Evolutionary conservation across 106 monocot genomes (phyloP), one percentile per base, ranked within the genome.

Genomic region (Xerophyta viscosa): DNA sequence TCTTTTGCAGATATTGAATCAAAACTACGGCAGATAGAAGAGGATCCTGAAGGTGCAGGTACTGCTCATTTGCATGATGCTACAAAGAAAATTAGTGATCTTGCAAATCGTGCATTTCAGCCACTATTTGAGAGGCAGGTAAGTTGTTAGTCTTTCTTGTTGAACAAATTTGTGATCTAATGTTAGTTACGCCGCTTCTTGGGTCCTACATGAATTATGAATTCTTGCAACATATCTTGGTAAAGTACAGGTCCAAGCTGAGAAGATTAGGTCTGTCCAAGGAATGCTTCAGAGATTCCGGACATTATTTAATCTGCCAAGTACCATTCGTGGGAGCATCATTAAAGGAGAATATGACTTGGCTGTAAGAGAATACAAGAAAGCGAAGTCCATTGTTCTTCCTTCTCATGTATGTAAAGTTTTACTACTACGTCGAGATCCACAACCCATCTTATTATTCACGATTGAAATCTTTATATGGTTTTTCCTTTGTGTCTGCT

Each of bases 261-360:
- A 98, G 64, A 98, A 98, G 61, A 98, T 98, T 37, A 89, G 98
- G 75, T 98, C 98, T 36, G 98, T 98, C 25, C 98, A 98, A 82
- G 98, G 98, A 63, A 98, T 90, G 98, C 82, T 98, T 71, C 98
- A 98, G 61, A 79, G 98, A 41, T 98, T 98, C 47, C 75, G 98
- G 25, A 98, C 89, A 29, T 55, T 98, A 20, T 98, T 98, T 54
- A 98, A 98, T 74, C 68, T 98, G 57, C 98, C 98, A 37, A 98
- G 98, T 60, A 44, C 79, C 56, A 98, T 98, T 73, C 85, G 90
- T 55, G 89, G 82, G 26, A 90, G 65, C 66, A 90, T 98, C 6
- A 77, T 66, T 28, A 98, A 90, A 52, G 98, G 98, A n/a, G 98
- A 98, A 77, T 90, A 98, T 67, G 98, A 86, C 61, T 77, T 98